These are phyloP conservation scores for Rhizopogon salebrosus DNA, from an alignment of 768 basidiomycete genomes.

Conservation along the genomic window DNA sequence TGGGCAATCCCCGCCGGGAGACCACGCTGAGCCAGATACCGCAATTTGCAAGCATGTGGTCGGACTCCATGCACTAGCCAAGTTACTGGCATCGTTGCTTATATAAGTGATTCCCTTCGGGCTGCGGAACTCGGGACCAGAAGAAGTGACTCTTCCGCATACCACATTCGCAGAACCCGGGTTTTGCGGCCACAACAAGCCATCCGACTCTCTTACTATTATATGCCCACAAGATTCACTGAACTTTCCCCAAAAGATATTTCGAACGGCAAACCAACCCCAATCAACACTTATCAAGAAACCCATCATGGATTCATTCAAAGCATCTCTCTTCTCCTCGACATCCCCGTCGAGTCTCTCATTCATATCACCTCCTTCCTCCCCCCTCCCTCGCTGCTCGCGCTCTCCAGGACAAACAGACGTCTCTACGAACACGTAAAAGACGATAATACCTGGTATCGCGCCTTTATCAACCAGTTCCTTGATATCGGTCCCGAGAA, in stretches of 20 bases:
- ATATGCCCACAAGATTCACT: conserved; percentile 62
- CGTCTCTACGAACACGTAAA: conserved; percentile 60
- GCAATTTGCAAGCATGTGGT: too few relatives aligned
- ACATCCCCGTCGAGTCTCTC: conserved; percentile 66
- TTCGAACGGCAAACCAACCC: conserved; percentile 25
- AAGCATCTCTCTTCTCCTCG: conserved; percentile 36
- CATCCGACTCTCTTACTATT: conserved; percentile 28
- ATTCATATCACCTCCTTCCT: conserved; percentile 73
- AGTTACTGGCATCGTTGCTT: too few relatives aligned
- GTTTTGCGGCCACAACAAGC: conserved; percentile 20
- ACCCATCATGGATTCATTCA: conserved; percentile 47
- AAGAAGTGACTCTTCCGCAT: conserved; percentile 1
- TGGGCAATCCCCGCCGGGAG: too few relatives aligned
- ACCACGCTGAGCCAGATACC: too few relatives aligned
- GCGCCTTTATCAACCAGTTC: conserved; percentile 67
- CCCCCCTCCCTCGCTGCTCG: conserved; percentile 54
- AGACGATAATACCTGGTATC: conserved; percentile 76
- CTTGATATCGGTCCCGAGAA: conserved; percentile 62
- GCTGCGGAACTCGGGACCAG: too few relatives aligned
- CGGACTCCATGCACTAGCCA: too few relatives aligned
- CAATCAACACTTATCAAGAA: conserved; percentile 17
- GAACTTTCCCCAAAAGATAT: conserved; percentile 36
- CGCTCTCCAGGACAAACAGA: conserved; percentile 49
- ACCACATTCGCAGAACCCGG: conserved; percentile 16
- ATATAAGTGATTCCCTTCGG: too few relatives aligned